Evolutionary conservation across 345 rosid genomes (phyloP).

Genomic region (Moringa oleifera): DNA sequence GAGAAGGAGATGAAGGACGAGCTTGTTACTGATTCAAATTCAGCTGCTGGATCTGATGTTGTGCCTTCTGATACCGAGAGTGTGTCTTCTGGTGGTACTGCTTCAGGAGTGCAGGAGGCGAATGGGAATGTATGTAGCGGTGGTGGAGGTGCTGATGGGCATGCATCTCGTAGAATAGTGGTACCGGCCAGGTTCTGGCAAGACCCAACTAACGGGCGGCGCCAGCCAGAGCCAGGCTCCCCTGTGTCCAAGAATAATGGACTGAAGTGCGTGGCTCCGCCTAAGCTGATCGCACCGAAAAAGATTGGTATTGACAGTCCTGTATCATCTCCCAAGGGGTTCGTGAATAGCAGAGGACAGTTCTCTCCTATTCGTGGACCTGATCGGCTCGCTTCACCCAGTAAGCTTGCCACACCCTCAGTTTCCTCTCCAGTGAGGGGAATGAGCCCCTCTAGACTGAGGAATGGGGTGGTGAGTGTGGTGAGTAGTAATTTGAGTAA

Average conservation of each 20-base stretch:
- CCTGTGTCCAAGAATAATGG: slow-evolving; percentile 32
- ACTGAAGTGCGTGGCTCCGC: slow-evolving; percentile 26
- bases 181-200: slow-evolving; percentile 57
- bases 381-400: slow-evolving; percentile 63
- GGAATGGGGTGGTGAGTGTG: slow-evolving; percentile 33
- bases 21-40: slow-evolving; percentile 9
- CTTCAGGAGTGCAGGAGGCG: slow-evolving; percentile 35
- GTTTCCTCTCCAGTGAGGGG: slow-evolving; percentile 62
- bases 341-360: slow-evolving; percentile 42
- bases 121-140: slow-evolving; percentile 13
- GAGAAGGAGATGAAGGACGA: slow-evolving; percentile 29
- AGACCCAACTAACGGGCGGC: slow-evolving; percentile 42
- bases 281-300: slow-evolving; percentile 38
- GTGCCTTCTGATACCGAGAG: slow-evolving; percentile 79
- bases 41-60: slow-evolving; percentile 24
- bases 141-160: slow-evolving; percentile 23
- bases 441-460: slow-evolving; percentile 49
- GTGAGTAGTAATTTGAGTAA: slow-evolving; percentile 32
- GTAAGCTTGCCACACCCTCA: slow-evolving; percentile 40
- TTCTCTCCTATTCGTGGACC: slow-evolving; percentile 51
- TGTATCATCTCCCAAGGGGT: slow-evolving; percentile 50
- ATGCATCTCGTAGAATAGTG: slow-evolving; percentile 31
- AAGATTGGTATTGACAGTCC: slow-evolving; percentile 48
- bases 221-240: slow-evolving; percentile 38
- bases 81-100: slow-evolving; percentile 69